Evolutionary conservation across 2,329 filamentous ascomycete genomes (phyloP), one percentile per base, ranked within the genome.

Genomic region (Alternaria sp.): DNA sequence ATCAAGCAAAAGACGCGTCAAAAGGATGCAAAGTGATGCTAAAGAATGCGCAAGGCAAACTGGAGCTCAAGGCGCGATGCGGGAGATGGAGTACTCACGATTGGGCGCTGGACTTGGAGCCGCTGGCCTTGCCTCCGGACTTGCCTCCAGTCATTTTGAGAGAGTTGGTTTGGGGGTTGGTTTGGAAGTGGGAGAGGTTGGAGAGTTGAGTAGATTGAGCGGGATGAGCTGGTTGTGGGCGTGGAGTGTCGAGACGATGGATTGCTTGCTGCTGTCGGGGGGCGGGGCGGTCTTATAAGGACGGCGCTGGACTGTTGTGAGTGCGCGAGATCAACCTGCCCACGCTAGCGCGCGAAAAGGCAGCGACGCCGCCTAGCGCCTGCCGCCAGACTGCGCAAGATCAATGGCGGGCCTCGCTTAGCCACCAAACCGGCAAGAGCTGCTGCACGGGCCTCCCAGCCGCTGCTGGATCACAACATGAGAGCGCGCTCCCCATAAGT

Each of bases 101-200:
- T 89, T 98, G 96, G 81, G 96, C 92, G 88, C 92, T 97, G 77
- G 79, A 81, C 93, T 99, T 99, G 87, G 92, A 91, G 87, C 94
- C 93, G 87, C 92, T 95, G 88, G 95, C 94, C 91, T 98, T 98
- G 90, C 96, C 96, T 86, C 96, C 96, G 87, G 95, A 97, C 87
- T 99, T 99, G 86, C 96, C 95, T 89, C 95, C 95, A 93, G 96
- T 97, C 96, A 99, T 99, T 92, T 93, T 97, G 91, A 88, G 81
- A 23, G 50, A 43, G 32, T 40, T 59, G 72, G 79, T 82, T 55
- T 36, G 50, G 79, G 73, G 79, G 77, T 74, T 71, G 66, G 69
- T 70, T 71, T 68, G 74, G 71, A 75, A 72, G 70, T 75, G 69
- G 67, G 68, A 67, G 65, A 66, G 60, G 28, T 61, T 50, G 54